Base-by-base conservation (phyloP, 1,284 basidiomycete species). In the Tausonia pullulans region DNA sequence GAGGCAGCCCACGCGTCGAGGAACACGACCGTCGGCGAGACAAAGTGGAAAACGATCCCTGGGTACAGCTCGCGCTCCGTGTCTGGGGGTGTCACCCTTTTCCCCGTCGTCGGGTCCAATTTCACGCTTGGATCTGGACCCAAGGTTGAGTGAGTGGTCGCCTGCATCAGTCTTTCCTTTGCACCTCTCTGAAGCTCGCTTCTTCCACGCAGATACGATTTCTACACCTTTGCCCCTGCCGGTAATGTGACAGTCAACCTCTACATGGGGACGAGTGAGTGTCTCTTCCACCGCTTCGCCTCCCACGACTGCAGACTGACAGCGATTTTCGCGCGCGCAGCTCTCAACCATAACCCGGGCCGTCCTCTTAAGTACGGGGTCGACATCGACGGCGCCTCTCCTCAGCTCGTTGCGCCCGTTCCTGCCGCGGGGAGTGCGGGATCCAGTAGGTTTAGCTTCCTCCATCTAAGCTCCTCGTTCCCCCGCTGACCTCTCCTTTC, bases 61-160 rank as follows among this genome's bases (percentile, higher is more conserved):
- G 81, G 81, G 3, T 80, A 83, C 60, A 84, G 83, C 50, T 67
- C 71, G 5, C 70, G 67, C 4, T 60, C 61, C 11, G 67, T 62
- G 10, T 41, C 16, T 4, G 56, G 56, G 7, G 85, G 79, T 16
- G 77, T 87, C 49, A 83, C 82, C 1, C 82, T 83, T 3, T 80
- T 82, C 75, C 85, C 85, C 16, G 80, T 81, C 27, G 76, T 78
- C 58, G 81, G 80, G 48, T 72, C 75, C 16, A 82, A 82, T 70
- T 86, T 84, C 72, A 78, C 79, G 13, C 79, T 79, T n/a, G 85
- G 84, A 10, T 70, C 77, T 7, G 85, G 85, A 1, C 85, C 85
- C 3, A 79, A 79, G 44, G 70, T 86, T n/a, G 50, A 61, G 81
- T 84, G 67, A 70, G 81, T 73, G 8, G 46, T 27, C n/a, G 45